These are phyloP conservation scores for Luvunga scandens DNA, from an alignment of 345 rosid genomes.

Conservation along the genomic window DNA sequence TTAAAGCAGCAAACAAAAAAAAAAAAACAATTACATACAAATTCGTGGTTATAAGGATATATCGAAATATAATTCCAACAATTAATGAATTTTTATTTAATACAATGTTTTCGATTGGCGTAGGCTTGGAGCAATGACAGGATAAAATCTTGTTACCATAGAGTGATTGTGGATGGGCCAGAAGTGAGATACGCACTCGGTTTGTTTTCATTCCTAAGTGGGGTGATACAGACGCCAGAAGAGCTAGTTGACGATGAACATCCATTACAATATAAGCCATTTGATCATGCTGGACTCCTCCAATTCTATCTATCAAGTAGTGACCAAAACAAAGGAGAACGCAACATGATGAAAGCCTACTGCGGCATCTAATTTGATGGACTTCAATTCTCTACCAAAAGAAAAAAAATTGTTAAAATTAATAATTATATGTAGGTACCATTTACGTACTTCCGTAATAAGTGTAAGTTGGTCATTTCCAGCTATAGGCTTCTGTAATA, in stretches of 20 bases:
- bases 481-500: background rate
- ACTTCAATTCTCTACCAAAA: background rate
- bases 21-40: too few species aligned
- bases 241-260: conserved; percentile 62
- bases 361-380: conserved; percentile 37
- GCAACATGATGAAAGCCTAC: conserved; percentile 48
- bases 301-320: conserved; percentile 32
- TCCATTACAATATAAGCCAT: conserved; percentile 58
- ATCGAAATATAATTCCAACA: too few species aligned
- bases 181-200: conserved; percentile 59
- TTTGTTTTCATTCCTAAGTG: conserved; percentile 48
- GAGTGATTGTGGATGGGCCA: conserved; percentile 48
- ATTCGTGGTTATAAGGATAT: too few species aligned
- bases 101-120: background rate
- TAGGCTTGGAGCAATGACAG: conserved; percentile 89
- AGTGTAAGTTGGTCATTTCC: background rate
- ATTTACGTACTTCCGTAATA: background rate
- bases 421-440: background rate
- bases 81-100: too few species aligned
- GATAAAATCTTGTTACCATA: conserved; percentile 49
- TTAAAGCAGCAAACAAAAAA: too few species aligned
- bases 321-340: conserved; percentile 31
- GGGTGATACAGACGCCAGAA: conserved; percentile 37
- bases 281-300: conserved; percentile 50
- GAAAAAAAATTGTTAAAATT: too few species aligned